phyloP scores from a whole-genome alignment of 768 basidiomycete genomes.

The Myochromella boudieri region DNA sequence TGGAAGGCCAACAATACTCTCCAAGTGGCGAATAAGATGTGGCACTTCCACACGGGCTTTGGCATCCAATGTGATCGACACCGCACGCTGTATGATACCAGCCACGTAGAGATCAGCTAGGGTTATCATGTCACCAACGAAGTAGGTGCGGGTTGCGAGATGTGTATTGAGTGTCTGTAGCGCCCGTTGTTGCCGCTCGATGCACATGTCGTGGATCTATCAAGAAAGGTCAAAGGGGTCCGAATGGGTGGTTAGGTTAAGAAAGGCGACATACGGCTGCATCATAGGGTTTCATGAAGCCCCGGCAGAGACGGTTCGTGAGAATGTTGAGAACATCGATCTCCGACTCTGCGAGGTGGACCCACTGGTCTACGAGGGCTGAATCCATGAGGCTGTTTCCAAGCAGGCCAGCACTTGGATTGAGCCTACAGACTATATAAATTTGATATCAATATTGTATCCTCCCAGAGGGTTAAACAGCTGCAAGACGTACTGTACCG shows the following conservation, averaged over 20 bases:
- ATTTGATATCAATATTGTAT: too few relatives aligned
- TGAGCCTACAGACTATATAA: slow-evolving; percentile 47
- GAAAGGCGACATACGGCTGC: slow-evolving; percentile 57
- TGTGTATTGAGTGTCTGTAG: slow-evolving; percentile 72
- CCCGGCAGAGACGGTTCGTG: slow-evolving; percentile 41
- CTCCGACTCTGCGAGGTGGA: slow-evolving; percentile 69
- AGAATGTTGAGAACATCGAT: slow-evolving; percentile 38
- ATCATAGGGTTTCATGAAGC: slow-evolving; percentile 62
- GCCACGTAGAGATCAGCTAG: slow-evolving; percentile 84
- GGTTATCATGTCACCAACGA: slow-evolving; percentile 93
- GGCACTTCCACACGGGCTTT: slow-evolving; percentile 63
- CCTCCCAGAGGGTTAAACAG: too few relatives aligned
- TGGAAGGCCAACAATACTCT: slow-evolving; percentile 88
- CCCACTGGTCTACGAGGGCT: slow-evolving; percentile 85
- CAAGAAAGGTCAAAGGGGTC: too few relatives aligned
- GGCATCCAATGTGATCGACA: slow-evolving; percentile 61
- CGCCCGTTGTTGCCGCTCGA: slow-evolving; percentile 54
- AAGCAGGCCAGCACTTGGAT: slow-evolving; percentile 77
- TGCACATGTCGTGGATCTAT: slow-evolving; percentile 59
- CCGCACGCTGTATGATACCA: slow-evolving; percentile 51
- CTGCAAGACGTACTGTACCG: too few relatives aligned
- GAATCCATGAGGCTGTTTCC: slow-evolving; percentile 63
- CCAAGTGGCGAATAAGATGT: slow-evolving; percentile 79
- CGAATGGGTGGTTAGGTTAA: too few relatives aligned
- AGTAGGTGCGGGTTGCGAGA: slow-evolving; percentile 80